Evolutionary conservation across 768 basidiomycete genomes (phyloP), one percentile per base, ranked within the genome.

Genomic region (Podaxis sp.): DNA sequence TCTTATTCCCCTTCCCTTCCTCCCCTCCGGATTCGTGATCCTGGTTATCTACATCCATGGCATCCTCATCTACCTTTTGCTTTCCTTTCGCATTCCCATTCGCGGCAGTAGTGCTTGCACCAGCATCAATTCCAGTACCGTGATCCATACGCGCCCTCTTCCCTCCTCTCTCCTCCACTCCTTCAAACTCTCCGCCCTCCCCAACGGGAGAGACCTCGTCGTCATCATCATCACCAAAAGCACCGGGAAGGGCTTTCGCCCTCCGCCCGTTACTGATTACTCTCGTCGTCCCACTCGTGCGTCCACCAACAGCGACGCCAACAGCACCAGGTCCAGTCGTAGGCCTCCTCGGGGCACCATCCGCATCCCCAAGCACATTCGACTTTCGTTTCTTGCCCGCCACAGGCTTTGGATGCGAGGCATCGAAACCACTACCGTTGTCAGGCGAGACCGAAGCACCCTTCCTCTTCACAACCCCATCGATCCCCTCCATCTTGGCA

Each of bases 401-500:
- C 13, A 73, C 68, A 17, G 69, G 57, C 30, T 66, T 68, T 30
- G 70, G 72, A 0, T 51, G 49, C 0, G 12, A 3, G 1, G 0
- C 49, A 19, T 4, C 22, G 5, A 51, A n/a, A 44, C 42, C n/a
- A 13, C 7, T 44, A 44, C 42, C 42, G 15, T 8, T 44, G 8
- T 19, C 3, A 13, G 15, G 4, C 15, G 13, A 12, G 3, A 12
- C 26, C 4, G 22, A 9, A 2, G 24, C 49, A 15, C 54, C 73
- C 53, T 72, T 73, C 56, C 75, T 73, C 68, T 70, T 76, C 39
- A 77, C 69, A 40, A 79, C 59, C 52, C 72, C 74, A 68, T 79
- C 82, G 68, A 93, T 92, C 6, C 88, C 87, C 66, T 90, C 89
- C 92, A 93, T 93, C 79, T 85, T 88, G 59, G 75, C 74, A 70